Evolutionary conservation across 176 grass and related monocot genomes (phyloP).

Genomic region (Cenchrus fungigraminus): DNA sequence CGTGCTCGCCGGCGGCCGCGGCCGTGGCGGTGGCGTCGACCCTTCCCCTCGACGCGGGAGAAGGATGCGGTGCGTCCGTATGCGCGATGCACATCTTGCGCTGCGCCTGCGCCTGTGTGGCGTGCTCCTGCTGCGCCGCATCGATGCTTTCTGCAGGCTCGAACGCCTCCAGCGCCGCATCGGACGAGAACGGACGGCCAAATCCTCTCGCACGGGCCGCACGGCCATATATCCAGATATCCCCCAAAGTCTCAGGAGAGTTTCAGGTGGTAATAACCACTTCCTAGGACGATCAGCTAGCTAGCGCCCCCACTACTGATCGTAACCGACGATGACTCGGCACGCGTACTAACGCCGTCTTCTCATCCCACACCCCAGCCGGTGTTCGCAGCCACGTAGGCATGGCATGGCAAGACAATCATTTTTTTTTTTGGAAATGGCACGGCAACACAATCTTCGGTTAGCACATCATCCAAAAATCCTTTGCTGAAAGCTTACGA

Average conservation of each 20-base stretch:
- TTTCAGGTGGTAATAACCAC: background rate
- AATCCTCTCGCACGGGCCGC: background rate
- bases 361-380: background rate
- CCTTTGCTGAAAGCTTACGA: background rate
- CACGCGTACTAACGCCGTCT: background rate
- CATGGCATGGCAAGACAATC: background rate
- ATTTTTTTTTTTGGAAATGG: background rate
- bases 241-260: background rate
- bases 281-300: background rate
- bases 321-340: background rate
- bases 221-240: too few species aligned
- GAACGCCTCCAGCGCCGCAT: background rate
- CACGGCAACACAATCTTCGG: background rate
- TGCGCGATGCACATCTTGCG: too few species aligned
- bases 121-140: too few species aligned
- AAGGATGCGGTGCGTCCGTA: too few species aligned
- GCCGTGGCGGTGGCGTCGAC: too few species aligned
- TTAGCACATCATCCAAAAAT: background rate
- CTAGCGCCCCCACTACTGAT: background rate
- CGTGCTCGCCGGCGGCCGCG: too few species aligned
- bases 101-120: too few species aligned
- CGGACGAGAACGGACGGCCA: background rate
- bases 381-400: too few species aligned
- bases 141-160: too few species aligned
- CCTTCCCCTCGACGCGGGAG: too few species aligned